phyloP scores from a whole-genome alignment of 441 rosid genomes.

The Croton setiger region DNA sequence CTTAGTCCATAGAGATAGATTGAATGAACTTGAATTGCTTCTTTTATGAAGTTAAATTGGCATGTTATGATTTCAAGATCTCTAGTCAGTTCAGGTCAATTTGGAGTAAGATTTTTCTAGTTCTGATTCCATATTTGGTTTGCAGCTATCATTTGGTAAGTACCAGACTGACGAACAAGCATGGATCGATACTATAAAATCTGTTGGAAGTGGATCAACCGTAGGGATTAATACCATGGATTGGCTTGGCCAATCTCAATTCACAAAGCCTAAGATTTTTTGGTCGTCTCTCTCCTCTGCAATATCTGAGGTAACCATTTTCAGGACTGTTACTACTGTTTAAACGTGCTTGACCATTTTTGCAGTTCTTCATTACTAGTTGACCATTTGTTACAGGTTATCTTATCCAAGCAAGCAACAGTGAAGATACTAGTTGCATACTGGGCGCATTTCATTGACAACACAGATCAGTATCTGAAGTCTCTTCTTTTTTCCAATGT shows the following conservation, averaged over 20 bases:
- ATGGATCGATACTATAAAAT: conserved; percentile 79
- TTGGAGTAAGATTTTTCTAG: background rate
- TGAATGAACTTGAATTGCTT: too few species aligned
- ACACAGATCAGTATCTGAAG: conserved; percentile 63
- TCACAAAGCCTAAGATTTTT: conserved; percentile 42
- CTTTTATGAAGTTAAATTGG: background rate
- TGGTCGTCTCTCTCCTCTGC: conserved; percentile 79
- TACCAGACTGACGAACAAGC: conserved; percentile 79
- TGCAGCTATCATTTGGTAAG: conserved; percentile 74
- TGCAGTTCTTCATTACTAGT: background rate
- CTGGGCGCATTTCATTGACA: conserved; percentile 76
- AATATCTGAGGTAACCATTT: conserved; percentile 55
- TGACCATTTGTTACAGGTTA: conserved; percentile 35
- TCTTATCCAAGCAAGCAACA: conserved; percentile 75
- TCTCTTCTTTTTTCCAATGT: conserved; percentile 71
- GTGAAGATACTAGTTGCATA: conserved; percentile 82
- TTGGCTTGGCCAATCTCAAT: conserved; percentile 93
- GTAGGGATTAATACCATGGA: conserved; percentile 85
- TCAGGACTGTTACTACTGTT: background rate
- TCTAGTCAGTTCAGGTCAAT: too few species aligned
- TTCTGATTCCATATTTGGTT: conserved; percentile 25
- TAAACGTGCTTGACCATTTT: background rate
- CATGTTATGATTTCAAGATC: background rate
- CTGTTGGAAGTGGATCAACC: conserved; percentile 52
- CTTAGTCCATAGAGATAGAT: background rate